Conservation (phyloP, 768 basidiomycete genomes). For the Boletus subparvulus region DNA sequence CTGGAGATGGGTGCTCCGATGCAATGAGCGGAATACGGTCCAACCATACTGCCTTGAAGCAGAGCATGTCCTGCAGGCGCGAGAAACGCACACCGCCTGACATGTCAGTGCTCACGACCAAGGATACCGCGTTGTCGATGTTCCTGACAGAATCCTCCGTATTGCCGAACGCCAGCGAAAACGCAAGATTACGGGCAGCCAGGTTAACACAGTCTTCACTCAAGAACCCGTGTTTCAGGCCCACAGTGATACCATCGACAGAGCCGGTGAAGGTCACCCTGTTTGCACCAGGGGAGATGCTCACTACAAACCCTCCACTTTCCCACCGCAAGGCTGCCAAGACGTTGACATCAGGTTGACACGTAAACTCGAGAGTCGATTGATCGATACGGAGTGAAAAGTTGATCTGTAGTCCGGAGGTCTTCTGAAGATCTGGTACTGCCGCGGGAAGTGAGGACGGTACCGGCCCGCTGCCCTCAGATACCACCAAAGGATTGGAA, state of each 20-base stretch:
- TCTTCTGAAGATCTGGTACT: conserved; percentile 16
- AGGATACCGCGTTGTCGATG: conserved; percentile 57
- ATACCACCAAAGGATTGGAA: conserved; percentile 11
- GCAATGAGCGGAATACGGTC: conserved; percentile 81
- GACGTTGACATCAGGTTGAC: conserved; percentile 92
- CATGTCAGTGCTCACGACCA: conserved; percentile 84
- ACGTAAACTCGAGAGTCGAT: conserved; percentile 83
- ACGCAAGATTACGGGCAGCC: conserved; percentile 77
- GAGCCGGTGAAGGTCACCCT: conserved; percentile 73
- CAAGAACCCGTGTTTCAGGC: conserved; percentile 81
- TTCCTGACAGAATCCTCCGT: conserved; percentile 37
- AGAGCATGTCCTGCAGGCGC: conserved; percentile 86
- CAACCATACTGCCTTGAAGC: conserved; percentile 94
- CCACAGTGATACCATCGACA: conserved; percentile 77
- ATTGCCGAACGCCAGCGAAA: conserved; percentile 70
- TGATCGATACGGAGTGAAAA: conserved; percentile 91
- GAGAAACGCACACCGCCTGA: conserved; percentile 78
- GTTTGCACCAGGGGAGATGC: conserved; percentile 70
- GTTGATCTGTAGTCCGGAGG: conserved; percentile 65
- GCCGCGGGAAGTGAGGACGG: conserved; percentile 21
- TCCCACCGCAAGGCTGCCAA: conserved; percentile 88
- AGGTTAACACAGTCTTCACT: conserved; percentile 81
- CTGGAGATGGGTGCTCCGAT: conserved; percentile 30
- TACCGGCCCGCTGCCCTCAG: conserved; percentile 2
- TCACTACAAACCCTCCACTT: conserved; percentile 87